These are phyloP conservation scores for Amorphotheca resinae DNA, from an alignment of 495 filamentous ascomycete genomes.

Conservation along the genomic window DNA sequence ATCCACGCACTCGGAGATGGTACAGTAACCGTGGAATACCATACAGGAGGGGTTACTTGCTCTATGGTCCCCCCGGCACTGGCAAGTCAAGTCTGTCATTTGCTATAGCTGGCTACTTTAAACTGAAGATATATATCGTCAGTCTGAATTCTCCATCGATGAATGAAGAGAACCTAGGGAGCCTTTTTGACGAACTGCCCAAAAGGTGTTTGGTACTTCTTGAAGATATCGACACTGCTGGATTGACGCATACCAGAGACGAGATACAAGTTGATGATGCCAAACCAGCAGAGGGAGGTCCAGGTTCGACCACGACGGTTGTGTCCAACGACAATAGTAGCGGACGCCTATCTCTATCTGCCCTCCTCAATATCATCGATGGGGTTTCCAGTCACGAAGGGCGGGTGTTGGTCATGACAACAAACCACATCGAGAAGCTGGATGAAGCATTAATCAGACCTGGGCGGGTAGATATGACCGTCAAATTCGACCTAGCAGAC, in stretches of 20 bases:
- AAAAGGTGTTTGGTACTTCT: conserved; percentile 57
- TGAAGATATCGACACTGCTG: conserved; percentile 62
- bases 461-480: conserved; percentile 64
- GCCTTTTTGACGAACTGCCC: conserved; percentile 57
- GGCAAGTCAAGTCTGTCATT: conserved; percentile 50
- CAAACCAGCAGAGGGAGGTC: conserved; percentile 6
- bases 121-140: conserved; percentile 59
- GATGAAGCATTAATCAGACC: conserved; percentile 66
- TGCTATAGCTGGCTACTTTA: conserved; percentile 58
- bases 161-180: conserved; percentile 58
- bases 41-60: conserved; percentile 77
- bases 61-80: conserved; percentile 83
- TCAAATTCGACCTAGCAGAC: conserved; percentile 47
- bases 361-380: conserved; percentile 67
- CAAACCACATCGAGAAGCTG: conserved; percentile 65
- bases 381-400: conserved; percentile 70
- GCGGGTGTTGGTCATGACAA: conserved; percentile 73
- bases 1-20: conserved; percentile 64
- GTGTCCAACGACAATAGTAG: not conserved
- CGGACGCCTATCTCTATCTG: conserved; percentile 57
- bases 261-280: conserved; percentile 16
- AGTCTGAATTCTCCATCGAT: conserved; percentile 46
- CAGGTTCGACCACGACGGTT: conserved; percentile 6
- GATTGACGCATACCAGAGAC: conserved; percentile 49
- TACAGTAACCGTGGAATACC: conserved; percentile 65